Percentiles rank a stretch among this genome's conserved stretches.
These are phyloP conservation scores for Tephrocybe sp. DNA, from an alignment of 768 basidiomycete species.

Conservation along the genomic window DNA sequence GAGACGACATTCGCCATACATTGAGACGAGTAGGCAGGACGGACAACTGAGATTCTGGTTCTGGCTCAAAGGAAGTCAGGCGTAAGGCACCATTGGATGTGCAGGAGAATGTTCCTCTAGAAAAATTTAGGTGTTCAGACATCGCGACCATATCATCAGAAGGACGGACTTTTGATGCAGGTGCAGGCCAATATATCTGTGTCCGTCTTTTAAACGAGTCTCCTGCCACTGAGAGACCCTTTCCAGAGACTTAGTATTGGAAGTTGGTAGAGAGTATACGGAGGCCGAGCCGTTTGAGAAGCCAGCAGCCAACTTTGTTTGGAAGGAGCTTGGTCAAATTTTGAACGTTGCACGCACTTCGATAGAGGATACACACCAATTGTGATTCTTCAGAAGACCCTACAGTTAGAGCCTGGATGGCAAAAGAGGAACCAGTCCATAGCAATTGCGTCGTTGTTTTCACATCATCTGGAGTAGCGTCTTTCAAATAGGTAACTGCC, in stretches of 20 bases:
- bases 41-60: slow-evolving; percentile 28
- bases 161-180: slow-evolving; percentile 46
- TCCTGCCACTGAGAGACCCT: slow-evolving; percentile 61
- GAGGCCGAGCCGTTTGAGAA: slow-evolving; percentile 59
- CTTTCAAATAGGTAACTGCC: slow-evolving; percentile 44
- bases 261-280: slow-evolving; percentile 41
- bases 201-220: slow-evolving; percentile 48
- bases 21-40: slow-evolving; percentile 68
- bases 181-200: slow-evolving; percentile 64
- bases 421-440: slow-evolving; percentile 31
- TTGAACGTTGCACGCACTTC: background rate
- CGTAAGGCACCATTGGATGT: slow-evolving; percentile 76
- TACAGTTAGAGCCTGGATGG: slow-evolving; percentile 31
- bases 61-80: slow-evolving; percentile 32
- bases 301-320: slow-evolving; percentile 68
- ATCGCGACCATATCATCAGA: background rate
- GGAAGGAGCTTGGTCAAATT: slow-evolving; percentile 17
- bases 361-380: slow-evolving; percentile 34
- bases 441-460: slow-evolving; percentile 35
- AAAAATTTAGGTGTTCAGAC: background rate
- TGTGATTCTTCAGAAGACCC: slow-evolving; percentile 28
- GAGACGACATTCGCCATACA: slow-evolving; percentile 61
- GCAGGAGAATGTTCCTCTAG: slow-evolving; percentile 63
- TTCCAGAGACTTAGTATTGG: slow-evolving; percentile 34
- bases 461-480: slow-evolving; percentile 25